Evolutionary conservation across 2,329 filamentous ascomycete species (phyloP), one percentile per base, ranked within the genome.

Genomic region (Mycogone perniciosa): DNA sequence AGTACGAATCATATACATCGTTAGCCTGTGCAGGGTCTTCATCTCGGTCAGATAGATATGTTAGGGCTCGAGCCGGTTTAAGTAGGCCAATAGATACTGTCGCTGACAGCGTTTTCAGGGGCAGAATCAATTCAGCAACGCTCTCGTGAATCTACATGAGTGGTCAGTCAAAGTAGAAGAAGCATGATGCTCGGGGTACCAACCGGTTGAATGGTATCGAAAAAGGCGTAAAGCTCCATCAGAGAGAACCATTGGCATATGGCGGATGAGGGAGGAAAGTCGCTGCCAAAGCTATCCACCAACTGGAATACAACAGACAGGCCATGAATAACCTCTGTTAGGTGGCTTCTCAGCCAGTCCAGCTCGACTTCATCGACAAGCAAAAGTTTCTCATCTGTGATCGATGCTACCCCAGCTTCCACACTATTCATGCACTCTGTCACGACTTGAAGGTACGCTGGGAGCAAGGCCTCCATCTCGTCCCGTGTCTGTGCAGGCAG

Each of bases 241-340:
- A 91, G 70, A n/a, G 76, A 71, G 59, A 91, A 89, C 89, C 89
- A 95, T 56, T 80, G 75, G 37, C 80, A 71, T 13, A 90, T 74
- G 6, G 83, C 67, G 10, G 76, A 71, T 13, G 80, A 75, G 11
- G 81, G 73, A 9, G 82, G 74, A 59, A 88, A 79, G 43, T 74
- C 67, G 13, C 70, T 70, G 35, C 73, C 66, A 46, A 77, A 76
- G 43, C 79, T 70, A 56, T 87, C 84, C 33, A 89, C 69, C n/a
- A 87, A 74, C 57, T 89, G 77, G 59, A 91, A 88, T 27, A 89
- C 71, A 11, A 90, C 74, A 44, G 89, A 84, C 67, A 93, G 74
- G 38, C 85, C 77, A 62, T 93, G 86, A 37, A 86, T 74, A 40
- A 86, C 77, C 65, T 95, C 89, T 10, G 82, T 81, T 26, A 90